Evolutionary conservation across 2,329 filamentous ascomycete genomes (phyloP), one percentile per base, ranked within the genome.

Genomic region (Grosmannia serpens): DNA sequence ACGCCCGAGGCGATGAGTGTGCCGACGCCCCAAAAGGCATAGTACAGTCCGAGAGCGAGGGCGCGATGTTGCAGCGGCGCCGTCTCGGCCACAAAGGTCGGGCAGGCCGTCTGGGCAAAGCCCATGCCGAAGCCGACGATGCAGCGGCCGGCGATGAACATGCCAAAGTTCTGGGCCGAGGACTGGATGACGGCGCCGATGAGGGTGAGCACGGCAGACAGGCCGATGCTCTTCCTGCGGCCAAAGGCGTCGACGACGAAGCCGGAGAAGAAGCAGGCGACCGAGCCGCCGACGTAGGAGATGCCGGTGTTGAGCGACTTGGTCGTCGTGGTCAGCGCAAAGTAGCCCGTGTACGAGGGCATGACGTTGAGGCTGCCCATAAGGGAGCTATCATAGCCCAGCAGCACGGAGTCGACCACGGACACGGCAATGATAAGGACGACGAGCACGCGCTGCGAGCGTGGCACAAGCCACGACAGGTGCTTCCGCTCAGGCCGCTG

Each of bases 61-160:
- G 17, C 35, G 13, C 56, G 56, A 17, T 27, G 49, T 9, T 13
- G 10, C 35, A 53, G 17, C 2, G 49, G 33, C 6, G 33, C n/a
- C 29, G 33, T 31, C 67, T 84, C 82, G 0, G 80, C 81, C 1
- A 79, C 78, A 77, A 79, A 84, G 2, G 83, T 80, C 0, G 81
- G 81, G 1, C 80, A 75, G 60, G 83, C 83, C 1, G 79, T 75
- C 62, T 82, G 83, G 54, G 83, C 65, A 49, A 83, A 78, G 17
- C 81, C 81, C 55, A 84, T 80, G 24, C 82, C 82, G 29, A 80
- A 76, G 20, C 82, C 82, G 22, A 85, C 75, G 24, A 85, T 69
- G 59, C 82, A 74, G 59, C 82, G 78, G 20, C 81, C 75, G 24
- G 82, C 69, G 60, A 84, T 78, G 63, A 83, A 85, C 81, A 84